Percentiles rank a stretch among this genome's conserved stretches.
Evolutionary conservation across 257 asterid species (phyloP).

Genomic region (Solanum pinnatisectum): DNA sequence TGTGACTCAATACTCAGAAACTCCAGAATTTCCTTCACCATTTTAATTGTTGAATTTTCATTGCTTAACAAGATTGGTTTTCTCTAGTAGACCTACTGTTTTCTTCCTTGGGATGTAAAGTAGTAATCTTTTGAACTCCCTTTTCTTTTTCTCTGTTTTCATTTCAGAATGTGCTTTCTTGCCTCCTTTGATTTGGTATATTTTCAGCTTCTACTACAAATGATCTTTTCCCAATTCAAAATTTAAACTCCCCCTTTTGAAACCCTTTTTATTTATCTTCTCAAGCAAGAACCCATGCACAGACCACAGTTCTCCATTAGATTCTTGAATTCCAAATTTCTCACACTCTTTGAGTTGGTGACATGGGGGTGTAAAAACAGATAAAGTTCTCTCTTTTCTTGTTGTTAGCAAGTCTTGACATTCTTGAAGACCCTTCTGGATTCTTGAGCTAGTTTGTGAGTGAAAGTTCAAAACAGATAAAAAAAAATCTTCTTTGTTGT

Average conservation of each 20-base stretch:
- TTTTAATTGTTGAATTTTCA: background rate
- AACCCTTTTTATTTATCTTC: background rate
- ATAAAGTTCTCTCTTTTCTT: background rate
- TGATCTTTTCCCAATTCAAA: background rate
- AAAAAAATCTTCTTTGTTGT: background rate
- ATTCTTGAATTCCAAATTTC: background rate
- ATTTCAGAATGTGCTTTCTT: conserved; percentile 1
- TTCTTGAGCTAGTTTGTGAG: background rate
- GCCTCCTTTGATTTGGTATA: conserved; percentile 6
- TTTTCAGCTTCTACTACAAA: background rate
- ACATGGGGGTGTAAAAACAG: background rate
- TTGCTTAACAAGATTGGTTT: background rate
- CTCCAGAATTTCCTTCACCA: background rate
- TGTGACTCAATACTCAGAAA: background rate
- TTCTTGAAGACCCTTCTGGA: background rate
- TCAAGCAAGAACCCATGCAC: background rate
- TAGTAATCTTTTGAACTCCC: background rate
- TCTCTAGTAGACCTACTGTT: background rate
- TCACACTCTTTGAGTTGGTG: background rate
- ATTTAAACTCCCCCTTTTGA: background rate
- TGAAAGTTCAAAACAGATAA: background rate
- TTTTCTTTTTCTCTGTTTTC: background rate
- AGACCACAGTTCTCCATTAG: background rate
- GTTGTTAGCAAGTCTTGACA: background rate
- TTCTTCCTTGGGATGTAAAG: conserved; percentile 1